Conservation (phyloP, 805 yeast species). For the Zygosaccharomyces gambellarensis region DNA sequence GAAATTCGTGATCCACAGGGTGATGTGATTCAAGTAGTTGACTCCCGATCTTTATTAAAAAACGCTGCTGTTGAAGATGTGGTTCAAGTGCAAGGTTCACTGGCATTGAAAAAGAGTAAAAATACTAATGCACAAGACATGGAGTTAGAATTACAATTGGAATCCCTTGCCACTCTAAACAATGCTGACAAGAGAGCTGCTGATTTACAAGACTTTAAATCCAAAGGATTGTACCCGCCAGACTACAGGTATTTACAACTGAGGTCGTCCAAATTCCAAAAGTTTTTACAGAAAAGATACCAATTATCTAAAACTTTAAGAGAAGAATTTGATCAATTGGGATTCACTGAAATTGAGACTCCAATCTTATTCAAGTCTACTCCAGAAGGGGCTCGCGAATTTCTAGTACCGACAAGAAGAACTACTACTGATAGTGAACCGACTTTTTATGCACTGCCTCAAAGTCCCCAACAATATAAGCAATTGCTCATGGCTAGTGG, state of each 20-base stretch:
- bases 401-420: constrained; percentile 83
- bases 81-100: constrained; percentile 56
- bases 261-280: constrained; percentile 54
- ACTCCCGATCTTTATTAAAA: constrained; percentile 39
- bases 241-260: constrained; percentile 79
- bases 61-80: constrained; percentile 68
- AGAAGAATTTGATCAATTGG: constrained; percentile 36
- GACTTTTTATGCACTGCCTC: constrained; percentile 84
- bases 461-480: constrained; percentile 96
- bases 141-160: constrained; percentile 56
- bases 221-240: constrained; percentile 56
- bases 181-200: constrained; percentile 59
- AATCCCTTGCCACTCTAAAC: constrained; percentile 53
- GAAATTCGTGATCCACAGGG: constrained; percentile 72
- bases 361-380: constrained; percentile 92
- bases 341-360: constrained; percentile 83
- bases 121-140: constrained; percentile 26
- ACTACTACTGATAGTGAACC: constrained; percentile 31
- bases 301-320: constrained; percentile 48
- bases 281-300: constrained; percentile 53
- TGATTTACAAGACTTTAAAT: constrained; percentile 58
- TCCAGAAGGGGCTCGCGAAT: constrained; percentile 97
- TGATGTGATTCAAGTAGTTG: constrained; percentile 54
- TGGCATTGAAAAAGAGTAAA: constrained; percentile 33
- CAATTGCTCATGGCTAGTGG: constrained; percentile 95